Base-by-base conservation (phyloP, 768 basidiomycete species). In the Mycena chlorophos region DNA sequence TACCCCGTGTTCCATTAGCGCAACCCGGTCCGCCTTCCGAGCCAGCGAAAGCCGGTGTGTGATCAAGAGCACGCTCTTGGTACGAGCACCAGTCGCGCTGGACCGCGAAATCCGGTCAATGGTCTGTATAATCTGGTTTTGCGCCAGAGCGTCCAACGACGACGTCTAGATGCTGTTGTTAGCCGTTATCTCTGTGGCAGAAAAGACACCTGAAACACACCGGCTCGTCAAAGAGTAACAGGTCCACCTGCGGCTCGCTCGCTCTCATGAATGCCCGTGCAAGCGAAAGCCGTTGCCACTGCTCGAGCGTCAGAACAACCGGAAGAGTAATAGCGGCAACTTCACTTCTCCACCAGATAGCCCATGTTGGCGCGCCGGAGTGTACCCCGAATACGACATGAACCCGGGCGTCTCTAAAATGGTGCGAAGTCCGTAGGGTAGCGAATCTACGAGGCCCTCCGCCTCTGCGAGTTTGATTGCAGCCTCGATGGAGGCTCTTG, bases 211-310 rank as follows among this genome's bases (percentile, higher is more conserved):
- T 8, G 37, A 37, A 49, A 69, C 85, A 66, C 72, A 87, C 88
- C 50, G 91, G 89, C 73, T 93, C 90, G 68, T 95, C 93, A 65
- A 94, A 88, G 38, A 94, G 70, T 28, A 94, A 74, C 14, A 94
- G 72, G 70, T 94, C 89, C 23, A 90, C 82, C 60, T 86, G 84
- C 20, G 83, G 88, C 65, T 81, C 83, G 64, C 76, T 80, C 46
- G 89, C 87, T 56, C 91, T 78, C 88, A 94, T 91, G 65, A 94
- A 94, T 16, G 91, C 89, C 46, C 93, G 81, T 45, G 91, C 88
- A 47, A 94, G 80, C 17, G 93, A 91, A 54, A 95, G 82, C 62
- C 89, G 76, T 72, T 93, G 91, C 91, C 91, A 93, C 89, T 92
- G 66, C 29, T 55, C 49, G 52, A 55, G 19, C 26, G 23, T 50